phyloP scores from a whole-genome alignment of 163 green algal genomes.

The Scenedesmus sp. region DNA sequence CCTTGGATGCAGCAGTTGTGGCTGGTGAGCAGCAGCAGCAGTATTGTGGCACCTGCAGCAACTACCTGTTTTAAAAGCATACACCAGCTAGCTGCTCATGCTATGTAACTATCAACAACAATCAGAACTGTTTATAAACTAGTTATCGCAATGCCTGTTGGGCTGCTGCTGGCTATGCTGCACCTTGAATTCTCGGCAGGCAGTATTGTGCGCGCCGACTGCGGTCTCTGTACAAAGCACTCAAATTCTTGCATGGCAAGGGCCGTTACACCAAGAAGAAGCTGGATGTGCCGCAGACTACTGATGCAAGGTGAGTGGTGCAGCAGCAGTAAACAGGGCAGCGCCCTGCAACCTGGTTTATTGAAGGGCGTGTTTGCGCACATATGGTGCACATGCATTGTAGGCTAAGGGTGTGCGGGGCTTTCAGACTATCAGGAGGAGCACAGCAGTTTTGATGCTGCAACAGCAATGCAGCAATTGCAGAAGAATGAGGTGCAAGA shows the following conservation, averaged over 20 bases:
- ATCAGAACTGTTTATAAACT: not conserved
- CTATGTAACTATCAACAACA: not conserved
- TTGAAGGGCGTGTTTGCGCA: no score
- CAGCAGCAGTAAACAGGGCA: not conserved
- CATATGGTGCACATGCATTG: not conserved
- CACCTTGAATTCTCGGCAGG: constrained; percentile 61
- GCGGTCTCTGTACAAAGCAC: constrained; percentile 77
- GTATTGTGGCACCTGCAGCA: not conserved
- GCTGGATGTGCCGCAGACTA: constrained; percentile 73
- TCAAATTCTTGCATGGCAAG: constrained; percentile 87
- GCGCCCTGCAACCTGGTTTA: not conserved
- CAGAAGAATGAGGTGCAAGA: no score
- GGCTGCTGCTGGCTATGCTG: not conserved
- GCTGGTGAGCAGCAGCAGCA: not conserved
- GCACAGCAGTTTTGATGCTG: no score
- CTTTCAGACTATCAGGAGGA: no score
- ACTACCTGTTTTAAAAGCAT: not conserved
- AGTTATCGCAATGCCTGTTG: not conserved
- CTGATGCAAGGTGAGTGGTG: constrained; percentile 70
- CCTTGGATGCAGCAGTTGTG: not conserved
- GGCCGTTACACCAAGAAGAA: constrained; percentile 83
- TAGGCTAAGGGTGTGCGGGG: no score
- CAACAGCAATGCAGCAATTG: no score
- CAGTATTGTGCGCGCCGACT: constrained; percentile 85
- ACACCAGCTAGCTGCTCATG: not conserved